Percentiles rank a stretch among this genome's conserved stretches.
Conservation (phyloP, 768 basidiomycete species). For the Amanita rubescens region DNA sequence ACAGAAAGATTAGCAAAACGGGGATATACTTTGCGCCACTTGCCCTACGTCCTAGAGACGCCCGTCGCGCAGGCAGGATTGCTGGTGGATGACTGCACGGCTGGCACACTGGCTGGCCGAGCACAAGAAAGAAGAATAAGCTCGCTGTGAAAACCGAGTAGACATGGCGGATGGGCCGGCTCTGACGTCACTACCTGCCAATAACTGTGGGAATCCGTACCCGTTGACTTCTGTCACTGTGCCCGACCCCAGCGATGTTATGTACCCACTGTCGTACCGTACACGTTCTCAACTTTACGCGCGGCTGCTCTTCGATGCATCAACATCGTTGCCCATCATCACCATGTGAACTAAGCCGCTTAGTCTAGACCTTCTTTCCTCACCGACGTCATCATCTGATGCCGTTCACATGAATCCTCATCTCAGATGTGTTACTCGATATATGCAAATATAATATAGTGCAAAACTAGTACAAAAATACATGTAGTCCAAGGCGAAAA, state of each 20-base stretch:
- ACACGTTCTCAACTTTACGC: too few relatives aligned
- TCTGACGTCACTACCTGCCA: constrained; percentile 3
- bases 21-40: constrained; percentile 10
- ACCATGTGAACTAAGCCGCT: background rate
- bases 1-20: constrained; percentile 9
- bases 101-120: background rate
- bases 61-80: background rate
- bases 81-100: background rate
- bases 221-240: background rate
- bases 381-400: background rate
- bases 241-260: too few relatives aligned
- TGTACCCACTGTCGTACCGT: too few relatives aligned
- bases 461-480: constrained; percentile 14
- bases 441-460: constrained; percentile 2
- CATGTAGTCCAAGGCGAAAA: constrained; percentile 16
- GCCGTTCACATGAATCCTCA: background rate
- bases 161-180: background rate
- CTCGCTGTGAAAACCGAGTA: constrained; percentile 3
- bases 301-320: too few relatives aligned
- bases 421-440: background rate
- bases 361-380: background rate
- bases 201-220: background rate
- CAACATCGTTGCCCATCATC: background rate
- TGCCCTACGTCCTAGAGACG: background rate
- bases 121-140: background rate